Evolutionary conservation across 768 basidiomycete genomes (phyloP).

Genomic region (Lyophyllum shimeji): DNA sequence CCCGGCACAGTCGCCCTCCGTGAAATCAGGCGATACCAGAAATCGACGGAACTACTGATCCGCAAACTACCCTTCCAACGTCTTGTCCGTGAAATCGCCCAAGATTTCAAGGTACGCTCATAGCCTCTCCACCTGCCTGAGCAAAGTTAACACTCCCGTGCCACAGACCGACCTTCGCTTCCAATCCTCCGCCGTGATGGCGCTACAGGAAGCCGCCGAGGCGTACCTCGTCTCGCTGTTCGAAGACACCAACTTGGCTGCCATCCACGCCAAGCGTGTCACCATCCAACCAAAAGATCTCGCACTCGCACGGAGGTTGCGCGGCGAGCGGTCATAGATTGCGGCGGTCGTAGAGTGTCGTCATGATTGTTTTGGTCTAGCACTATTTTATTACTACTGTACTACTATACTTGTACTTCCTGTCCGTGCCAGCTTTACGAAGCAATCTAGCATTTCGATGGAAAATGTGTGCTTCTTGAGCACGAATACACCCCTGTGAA

Average conservation of each 20-base stretch:
- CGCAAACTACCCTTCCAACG: conserved; percentile 94
- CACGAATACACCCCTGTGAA: too few relatives aligned
- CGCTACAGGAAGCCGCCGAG: conserved; percentile 89
- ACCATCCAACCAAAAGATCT: conserved; percentile 87
- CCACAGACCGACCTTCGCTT: conserved; percentile 82
- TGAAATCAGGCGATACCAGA: conserved; percentile 91
- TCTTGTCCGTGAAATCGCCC: conserved; percentile 92
- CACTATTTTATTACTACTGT: conserved; percentile 19
- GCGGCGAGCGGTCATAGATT: conserved; percentile 78
- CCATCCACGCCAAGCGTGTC: conserved; percentile 84
- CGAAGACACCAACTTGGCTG: conserved; percentile 63
- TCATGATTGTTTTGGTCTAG: conserved; percentile 2
- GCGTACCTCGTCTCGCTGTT: conserved; percentile 82
- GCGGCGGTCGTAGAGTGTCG: conserved; percentile 5
- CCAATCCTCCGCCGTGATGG: conserved; percentile 93
- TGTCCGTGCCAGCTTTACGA: conserved; percentile 10
- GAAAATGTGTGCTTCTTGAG: not conserved
- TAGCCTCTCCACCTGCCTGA: not conserved
- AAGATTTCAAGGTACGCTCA: conserved; percentile 79
- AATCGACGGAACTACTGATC: conserved; percentile 90
- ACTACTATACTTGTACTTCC: conserved; percentile 20
- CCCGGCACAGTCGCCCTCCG: conserved; percentile 91
- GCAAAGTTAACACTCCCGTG: not conserved
- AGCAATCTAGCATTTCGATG: conserved; percentile 9
- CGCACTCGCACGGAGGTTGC: conserved; percentile 66